Conservation (phyloP, 2,329 filamentous ascomycete genomes). For the Cordyceps farinosa region DNA sequence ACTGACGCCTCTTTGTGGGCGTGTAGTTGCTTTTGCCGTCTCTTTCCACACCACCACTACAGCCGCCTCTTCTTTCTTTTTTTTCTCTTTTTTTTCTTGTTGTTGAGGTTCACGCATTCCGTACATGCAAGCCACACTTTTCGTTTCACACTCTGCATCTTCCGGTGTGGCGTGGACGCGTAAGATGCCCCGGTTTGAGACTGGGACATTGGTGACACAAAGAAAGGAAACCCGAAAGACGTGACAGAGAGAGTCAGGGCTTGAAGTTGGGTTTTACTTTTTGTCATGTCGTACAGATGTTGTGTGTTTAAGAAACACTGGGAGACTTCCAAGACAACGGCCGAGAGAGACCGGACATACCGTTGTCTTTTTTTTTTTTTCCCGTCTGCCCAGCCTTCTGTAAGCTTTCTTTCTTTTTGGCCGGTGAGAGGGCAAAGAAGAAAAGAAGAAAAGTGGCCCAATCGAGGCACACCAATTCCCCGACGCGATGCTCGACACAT, state of each 20-base stretch:
- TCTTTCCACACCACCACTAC: slow-evolving; percentile 7
- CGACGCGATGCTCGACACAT: background rate
- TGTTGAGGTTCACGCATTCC: background rate
- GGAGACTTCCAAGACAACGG: background rate
- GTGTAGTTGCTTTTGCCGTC: slow-evolving; percentile 8
- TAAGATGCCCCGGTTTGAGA: background rate
- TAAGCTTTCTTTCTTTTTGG: background rate
- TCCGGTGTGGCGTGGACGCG: slow-evolving; percentile 5
- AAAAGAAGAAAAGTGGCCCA: background rate
- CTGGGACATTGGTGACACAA: background rate
- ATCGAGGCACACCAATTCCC: background rate
- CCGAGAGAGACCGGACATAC: background rate
- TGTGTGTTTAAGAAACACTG: too few relatives aligned
- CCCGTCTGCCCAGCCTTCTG: background rate
- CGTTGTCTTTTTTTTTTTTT: background rate
- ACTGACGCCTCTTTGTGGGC: background rate
- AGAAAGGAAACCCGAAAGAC: background rate
- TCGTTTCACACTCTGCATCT: background rate
- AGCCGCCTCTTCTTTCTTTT: background rate
- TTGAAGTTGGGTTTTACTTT: background rate
- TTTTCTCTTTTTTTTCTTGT: background rate
- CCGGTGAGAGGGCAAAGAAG: background rate
- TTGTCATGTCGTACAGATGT: background rate
- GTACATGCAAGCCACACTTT: slow-evolving; percentile 12
- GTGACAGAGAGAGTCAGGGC: background rate